Conservation (phyloP, 495 filamentous ascomycete species). For the Haplographium delicatum region DNA sequence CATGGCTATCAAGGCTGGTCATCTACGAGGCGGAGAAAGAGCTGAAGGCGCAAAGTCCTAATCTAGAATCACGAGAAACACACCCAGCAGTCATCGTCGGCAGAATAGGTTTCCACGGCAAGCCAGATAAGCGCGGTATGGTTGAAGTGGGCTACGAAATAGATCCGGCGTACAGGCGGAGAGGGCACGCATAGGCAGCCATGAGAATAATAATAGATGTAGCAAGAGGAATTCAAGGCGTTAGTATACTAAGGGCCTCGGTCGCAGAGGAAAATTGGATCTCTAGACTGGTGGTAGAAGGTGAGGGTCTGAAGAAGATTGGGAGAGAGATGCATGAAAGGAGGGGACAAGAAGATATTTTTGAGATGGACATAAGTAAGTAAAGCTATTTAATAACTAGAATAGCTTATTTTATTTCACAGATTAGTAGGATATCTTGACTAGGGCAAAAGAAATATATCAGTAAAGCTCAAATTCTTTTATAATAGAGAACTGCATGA, state of each 20-base stretch:
- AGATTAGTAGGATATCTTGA: too few relatives aligned
- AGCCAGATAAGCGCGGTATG: not conserved
- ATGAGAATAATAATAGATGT: conserved; percentile 1
- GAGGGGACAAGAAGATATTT: not conserved
- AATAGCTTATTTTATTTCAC: too few relatives aligned
- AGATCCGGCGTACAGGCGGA: not conserved
- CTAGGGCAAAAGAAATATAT: too few relatives aligned
- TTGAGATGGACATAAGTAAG: not conserved
- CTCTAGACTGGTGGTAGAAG: not conserved
- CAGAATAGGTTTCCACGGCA: not conserved
- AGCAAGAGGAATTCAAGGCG: not conserved
- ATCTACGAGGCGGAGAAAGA: not conserved
- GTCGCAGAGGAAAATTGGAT: not conserved
- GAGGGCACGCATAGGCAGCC: not conserved
- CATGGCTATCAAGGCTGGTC: not conserved
- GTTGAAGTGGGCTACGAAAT: not conserved
- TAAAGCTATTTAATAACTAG: too few relatives aligned
- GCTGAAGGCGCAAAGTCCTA: not conserved
- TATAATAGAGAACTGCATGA: too few relatives aligned
- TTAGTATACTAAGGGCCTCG: not conserved
- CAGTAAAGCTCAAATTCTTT: too few relatives aligned
- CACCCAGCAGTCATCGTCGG: not conserved
- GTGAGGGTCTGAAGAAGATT: not conserved
- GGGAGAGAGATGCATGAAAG: not conserved
- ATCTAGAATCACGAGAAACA: not conserved